A percentile compares a stretch with the other conserved stretches of the same genome.
phyloP scores from a whole-genome alignment of 768 basidiomycete genomes.

The Mycena haematopus region DNA sequence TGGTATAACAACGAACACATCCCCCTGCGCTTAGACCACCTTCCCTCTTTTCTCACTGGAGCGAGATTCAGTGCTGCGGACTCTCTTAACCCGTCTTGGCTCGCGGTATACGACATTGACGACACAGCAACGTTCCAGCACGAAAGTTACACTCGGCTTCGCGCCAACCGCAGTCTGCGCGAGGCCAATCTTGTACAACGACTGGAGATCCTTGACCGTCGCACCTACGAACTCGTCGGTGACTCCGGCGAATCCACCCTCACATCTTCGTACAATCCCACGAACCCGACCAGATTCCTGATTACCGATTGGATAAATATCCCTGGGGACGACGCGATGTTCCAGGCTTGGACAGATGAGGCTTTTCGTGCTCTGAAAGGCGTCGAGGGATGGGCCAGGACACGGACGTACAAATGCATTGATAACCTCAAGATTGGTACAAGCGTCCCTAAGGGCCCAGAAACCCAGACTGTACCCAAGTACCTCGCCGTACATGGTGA shows the following conservation, averaged over 20 bases:
- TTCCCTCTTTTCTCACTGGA: constrained; percentile 54
- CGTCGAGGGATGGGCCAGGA: constrained; percentile 46
- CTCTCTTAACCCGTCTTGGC: constrained; percentile 46
- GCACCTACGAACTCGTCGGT: constrained; percentile 42
- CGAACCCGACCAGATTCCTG: constrained; percentile 38
- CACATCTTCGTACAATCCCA: constrained; percentile 40
- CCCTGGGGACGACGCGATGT: constrained; percentile 23
- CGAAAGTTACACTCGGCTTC: constrained; percentile 50
- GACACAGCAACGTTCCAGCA: constrained; percentile 48
- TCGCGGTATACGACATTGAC: constrained; percentile 58
- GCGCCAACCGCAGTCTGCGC: constrained; percentile 50
- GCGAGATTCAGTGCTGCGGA: constrained; percentile 52
- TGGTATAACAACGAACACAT: constrained; percentile 67
- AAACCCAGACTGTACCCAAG: constrained; percentile 41
- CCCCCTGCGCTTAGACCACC: constrained; percentile 53
- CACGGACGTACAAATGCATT: constrained; percentile 46
- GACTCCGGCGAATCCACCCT: constrained; percentile 42
- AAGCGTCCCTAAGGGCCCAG: constrained; percentile 32
- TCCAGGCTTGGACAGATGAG: constrained; percentile 35
- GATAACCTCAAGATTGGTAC: constrained; percentile 48
- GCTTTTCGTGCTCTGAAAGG: constrained; percentile 28
- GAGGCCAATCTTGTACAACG: constrained; percentile 49
- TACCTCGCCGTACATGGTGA: constrained; percentile 52
- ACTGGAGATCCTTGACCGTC: constrained; percentile 52
- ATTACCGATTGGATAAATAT: constrained; percentile 41